Evolutionary conservation across 2,329 filamentous ascomycete species (phyloP), one percentile per base, ranked within the genome.

Genomic region (Fusarium penzigii): DNA sequence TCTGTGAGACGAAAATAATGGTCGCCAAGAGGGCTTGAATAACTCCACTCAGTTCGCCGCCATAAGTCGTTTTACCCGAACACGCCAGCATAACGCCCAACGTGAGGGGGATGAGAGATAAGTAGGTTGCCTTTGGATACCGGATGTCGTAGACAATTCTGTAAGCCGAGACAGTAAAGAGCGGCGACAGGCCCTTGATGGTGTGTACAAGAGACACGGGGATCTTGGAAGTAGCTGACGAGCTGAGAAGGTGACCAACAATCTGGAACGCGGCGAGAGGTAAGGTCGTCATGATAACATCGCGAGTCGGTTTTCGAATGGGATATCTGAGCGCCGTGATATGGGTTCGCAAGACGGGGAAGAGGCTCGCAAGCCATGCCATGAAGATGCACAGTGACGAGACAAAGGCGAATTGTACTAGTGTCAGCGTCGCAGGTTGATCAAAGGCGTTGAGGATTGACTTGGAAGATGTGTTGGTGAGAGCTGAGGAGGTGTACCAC

Each of bases 381-480:
- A 92, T 82, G 46, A 92, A 71, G 25, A 97, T 70, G 72, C 94
- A 99, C 78, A 92, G 94, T 49, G 86, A 84, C 11, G 90, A 90
- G 39, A 99, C 93, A 65, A 97, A 92, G 51, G 85, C 88, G 74
- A 99, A 99, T 78, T 99, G 94, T 46, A 96, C 80, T 52, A 96
- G 80, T 2, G 93, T 97, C 64, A 97, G 82, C 17, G 93, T 97
- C 32, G 94, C 89, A 2, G 93, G 93, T 72, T 91, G 94, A 52
- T 90, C 86, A 61, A 97, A 90, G 41, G 90, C 89, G 62, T 91
- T 97, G 56, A 97, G 80, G 67, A 99, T 99, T 16, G 93, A 90
- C 75, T 99, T 99, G 47, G 94, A 97, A 20, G 94, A 97, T 2
- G 94, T 97, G 70, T 97, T 99, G 56, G 94, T 97, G 63, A 97